Evolutionary conservation across 1,139 yeast species (phyloP).

Genomic region (Candida buenavistaensis): DNA sequence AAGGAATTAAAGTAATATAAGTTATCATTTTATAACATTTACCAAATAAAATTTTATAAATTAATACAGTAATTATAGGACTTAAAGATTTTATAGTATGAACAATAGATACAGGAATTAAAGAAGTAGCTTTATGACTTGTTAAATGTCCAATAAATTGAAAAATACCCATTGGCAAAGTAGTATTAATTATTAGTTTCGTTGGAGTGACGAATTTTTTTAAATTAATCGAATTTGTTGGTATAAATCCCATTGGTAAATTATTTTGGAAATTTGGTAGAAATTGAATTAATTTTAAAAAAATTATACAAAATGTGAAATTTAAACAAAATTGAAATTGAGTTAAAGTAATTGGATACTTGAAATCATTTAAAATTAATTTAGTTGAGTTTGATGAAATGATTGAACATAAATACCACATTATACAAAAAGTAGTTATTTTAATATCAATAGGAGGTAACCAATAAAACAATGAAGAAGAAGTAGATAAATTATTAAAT

Average conservation of each 20-base stretch:
- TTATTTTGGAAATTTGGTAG: constrained; percentile 21
- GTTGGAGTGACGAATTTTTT: constrained; percentile 53
- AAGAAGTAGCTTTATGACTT: constrained; percentile 83
- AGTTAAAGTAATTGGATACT: constrained; percentile 81
- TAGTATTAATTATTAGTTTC: constrained; percentile 55
- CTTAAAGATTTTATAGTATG: constrained; percentile 90
- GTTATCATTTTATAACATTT: constrained; percentile 63
- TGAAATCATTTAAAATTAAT: constrained; percentile 63
- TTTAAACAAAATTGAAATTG: constrained; percentile 81
- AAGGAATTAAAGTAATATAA: constrained; percentile 73
- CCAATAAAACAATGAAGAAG: constrained; percentile 15
- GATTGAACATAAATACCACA: constrained; percentile 84
- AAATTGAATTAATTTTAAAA: constrained; percentile 23
- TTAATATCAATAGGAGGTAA: constrained; percentile 31
- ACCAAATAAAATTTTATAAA: constrained; percentile 62
- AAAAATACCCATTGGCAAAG: constrained; percentile 90
- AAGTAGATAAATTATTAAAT: constrained; percentile 13
- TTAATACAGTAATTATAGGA: constrained; percentile 83
- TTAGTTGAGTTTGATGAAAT: constrained; percentile 81
- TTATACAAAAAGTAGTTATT: constrained; percentile 49
- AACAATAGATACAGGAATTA: constrained; percentile 87
- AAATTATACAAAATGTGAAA: constrained; percentile 48
- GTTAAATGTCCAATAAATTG: constrained; percentile 90
- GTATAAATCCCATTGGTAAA: constrained; percentile 64
- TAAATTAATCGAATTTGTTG: constrained; percentile 25